phyloP scores from a whole-genome alignment of 1,284 basidiomycete species.

The Tylopilus orsonianus region DNA sequence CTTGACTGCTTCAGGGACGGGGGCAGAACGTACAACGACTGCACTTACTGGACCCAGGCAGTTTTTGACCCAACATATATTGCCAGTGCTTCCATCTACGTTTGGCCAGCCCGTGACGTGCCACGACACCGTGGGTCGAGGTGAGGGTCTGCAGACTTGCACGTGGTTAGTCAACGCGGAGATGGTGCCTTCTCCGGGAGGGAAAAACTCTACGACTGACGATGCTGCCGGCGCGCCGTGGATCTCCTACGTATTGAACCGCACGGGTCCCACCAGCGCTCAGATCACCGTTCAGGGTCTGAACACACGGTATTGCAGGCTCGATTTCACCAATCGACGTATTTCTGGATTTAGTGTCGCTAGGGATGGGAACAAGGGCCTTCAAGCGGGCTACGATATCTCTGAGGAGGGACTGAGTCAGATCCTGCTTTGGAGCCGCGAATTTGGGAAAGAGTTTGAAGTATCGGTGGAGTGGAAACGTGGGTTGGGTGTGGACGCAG shows the following conservation, averaged over 20 bases:
- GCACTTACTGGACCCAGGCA: slow-evolving; percentile 46
- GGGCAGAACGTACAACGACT: slow-evolving; percentile 34
- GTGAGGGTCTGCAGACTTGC: slow-evolving; percentile 35
- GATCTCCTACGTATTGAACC: slow-evolving; percentile 35
- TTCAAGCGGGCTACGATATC: slow-evolving; percentile 48
- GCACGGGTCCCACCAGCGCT: slow-evolving; percentile 42
- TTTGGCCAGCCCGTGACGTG: slow-evolving; percentile 30
- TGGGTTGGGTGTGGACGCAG: not conserved
- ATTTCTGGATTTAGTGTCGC: slow-evolving; percentile 44
- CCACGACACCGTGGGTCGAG: slow-evolving; percentile 16
- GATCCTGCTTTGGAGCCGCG: slow-evolving; percentile 65
- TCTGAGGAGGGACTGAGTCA: slow-evolving; percentile 42
- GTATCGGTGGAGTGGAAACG: slow-evolving; percentile 49
- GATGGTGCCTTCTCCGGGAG: slow-evolving; percentile 36
- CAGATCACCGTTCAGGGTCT: slow-evolving; percentile 48
- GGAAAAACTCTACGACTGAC: slow-evolving; percentile 1
- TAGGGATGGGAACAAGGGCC: slow-evolving; percentile 33
- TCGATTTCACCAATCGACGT: slow-evolving; percentile 55
- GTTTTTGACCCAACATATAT: slow-evolving; percentile 44
- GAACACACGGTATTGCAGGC: slow-evolving; percentile 64
- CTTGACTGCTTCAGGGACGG: slow-evolving; percentile 33
- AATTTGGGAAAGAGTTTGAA: slow-evolving; percentile 61
- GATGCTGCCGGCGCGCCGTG: slow-evolving; percentile 21
- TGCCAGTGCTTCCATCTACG: slow-evolving; percentile 57
- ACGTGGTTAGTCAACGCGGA: slow-evolving; percentile 37